Evolutionary conservation across 805 yeast species (phyloP), one percentile per base, ranked within the genome.

Genomic region (Lachancea nothofagi): DNA sequence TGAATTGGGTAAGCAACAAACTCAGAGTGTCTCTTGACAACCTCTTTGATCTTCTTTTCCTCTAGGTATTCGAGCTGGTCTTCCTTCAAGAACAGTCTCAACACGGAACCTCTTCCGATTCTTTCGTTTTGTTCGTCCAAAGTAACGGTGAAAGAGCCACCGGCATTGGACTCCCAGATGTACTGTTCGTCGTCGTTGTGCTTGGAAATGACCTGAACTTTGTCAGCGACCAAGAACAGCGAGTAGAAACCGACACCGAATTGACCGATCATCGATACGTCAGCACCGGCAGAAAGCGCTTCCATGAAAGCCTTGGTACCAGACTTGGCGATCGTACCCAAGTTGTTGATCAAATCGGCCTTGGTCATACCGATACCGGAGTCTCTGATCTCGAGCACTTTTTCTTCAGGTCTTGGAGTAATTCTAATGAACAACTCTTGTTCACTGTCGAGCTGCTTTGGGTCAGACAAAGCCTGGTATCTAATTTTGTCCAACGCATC

Each of bases 171-270:
- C 76, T 93, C 98, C 99, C 99, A 93, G 60, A 93, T 74, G 81
- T 93, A 93, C 76, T 93, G 99, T 69, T 93, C 97, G 67, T 93
- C 99, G 62, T 93, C 99, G 66, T 93, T 93, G 79, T 88, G 83
- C 78, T 93, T 93, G 47, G 98, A 86, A 66, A 93, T 86, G 58
- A 93, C 99, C 75, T 93, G 96, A 51, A 93, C 98, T 58, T 79
- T 86, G 75, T 93, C 99, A 59, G 98, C 97, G 65, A 93, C 98
- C 75, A 93, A 79, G 85, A 93, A 93, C 55, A 90, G 77, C 41
- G 99, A 93, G 83, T 93, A 93, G 90, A 93, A 93, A 81, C 99
- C 99, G 59, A 93, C 98, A 88, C 99, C 99, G 76, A 93, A 93
- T 75, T 93, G 98, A 79, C 99, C 99, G 74, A 93, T 93, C 98